Evolutionary conservation across 352 stramenopile genomes (phyloP).

Genomic region (Phytophthora pluvialis): DNA sequence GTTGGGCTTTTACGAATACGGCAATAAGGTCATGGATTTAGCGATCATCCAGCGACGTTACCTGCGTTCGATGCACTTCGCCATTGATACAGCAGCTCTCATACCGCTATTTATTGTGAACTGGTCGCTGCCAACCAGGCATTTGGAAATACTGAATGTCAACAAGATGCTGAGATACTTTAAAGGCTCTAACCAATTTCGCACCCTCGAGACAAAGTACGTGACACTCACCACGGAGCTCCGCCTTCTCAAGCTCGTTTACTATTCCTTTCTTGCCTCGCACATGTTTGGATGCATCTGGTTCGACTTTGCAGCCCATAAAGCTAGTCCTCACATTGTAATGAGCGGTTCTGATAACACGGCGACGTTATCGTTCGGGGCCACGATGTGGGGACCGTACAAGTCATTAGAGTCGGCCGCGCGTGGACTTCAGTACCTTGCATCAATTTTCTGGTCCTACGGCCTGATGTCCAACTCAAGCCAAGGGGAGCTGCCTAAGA

Average conservation of each 20-base stretch:
- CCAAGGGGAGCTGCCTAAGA: constrained; percentile 57
- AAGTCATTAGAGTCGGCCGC: constrained; percentile 21
- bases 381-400: constrained; percentile 40
- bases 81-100: constrained; percentile 50
- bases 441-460: constrained; percentile 62
- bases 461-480: constrained; percentile 65
- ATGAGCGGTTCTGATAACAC: constrained; percentile 23
- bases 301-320: constrained; percentile 66
- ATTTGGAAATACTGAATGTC: constrained; percentile 52
- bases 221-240: constrained; percentile 60
- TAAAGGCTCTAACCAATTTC: constrained; percentile 54
- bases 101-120: constrained; percentile 58
- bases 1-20: constrained; percentile 67
- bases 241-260: constrained; percentile 59
- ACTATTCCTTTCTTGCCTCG: constrained; percentile 58
- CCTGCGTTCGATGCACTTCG: constrained; percentile 46
- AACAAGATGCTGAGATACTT: constrained; percentile 69
- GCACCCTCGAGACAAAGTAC: constrained; percentile 56
- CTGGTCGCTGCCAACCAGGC: constrained; percentile 18
- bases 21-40: constrained; percentile 71
- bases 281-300: constrained; percentile 66
- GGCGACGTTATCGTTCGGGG: constrained; percentile 35
- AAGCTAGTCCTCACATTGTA: constrained; percentile 43
- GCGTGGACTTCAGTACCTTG: constrained; percentile 52
- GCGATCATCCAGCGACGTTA: constrained; percentile 50